A percentile compares a stretch with the other conserved stretches of the same genome.
Conservation (phyloP, 2,329 filamentous ascomycete species). For the Nigrospora oryzae region DNA sequence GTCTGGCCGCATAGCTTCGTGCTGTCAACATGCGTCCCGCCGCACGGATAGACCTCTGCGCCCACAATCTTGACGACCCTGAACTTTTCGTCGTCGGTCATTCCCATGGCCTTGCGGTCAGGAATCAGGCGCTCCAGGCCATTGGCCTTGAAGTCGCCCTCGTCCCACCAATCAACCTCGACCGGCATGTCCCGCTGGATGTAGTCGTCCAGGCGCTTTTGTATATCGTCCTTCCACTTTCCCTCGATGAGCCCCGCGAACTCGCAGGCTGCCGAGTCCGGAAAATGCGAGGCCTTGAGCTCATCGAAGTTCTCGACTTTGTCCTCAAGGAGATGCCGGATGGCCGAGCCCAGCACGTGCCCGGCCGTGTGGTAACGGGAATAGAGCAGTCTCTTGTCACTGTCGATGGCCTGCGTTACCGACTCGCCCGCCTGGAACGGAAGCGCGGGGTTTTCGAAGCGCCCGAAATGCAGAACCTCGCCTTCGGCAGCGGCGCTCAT, state of each 20-base stretch:
- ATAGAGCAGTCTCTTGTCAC: slow-evolving; percentile 50
- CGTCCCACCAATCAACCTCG: slow-evolving; percentile 59
- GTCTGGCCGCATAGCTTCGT: slow-evolving; percentile 52
- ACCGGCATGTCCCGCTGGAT: slow-evolving; percentile 48
- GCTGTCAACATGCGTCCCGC: slow-evolving; percentile 61
- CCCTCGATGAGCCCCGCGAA: slow-evolving; percentile 60
- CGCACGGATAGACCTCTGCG: slow-evolving; percentile 64
- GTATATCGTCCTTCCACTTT: slow-evolving; percentile 53
- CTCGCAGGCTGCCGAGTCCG: slow-evolving; percentile 58
- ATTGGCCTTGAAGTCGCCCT: slow-evolving; percentile 47
- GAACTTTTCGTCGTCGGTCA: slow-evolving; percentile 42
- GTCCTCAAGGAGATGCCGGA: slow-evolving; percentile 47
- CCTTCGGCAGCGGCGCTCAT: slow-evolving; percentile 39
- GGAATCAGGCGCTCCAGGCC: slow-evolving; percentile 48
- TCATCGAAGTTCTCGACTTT: slow-evolving; percentile 50
- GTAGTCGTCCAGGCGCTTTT: slow-evolving; percentile 51
- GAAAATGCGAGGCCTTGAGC: slow-evolving; percentile 64
- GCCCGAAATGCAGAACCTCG: slow-evolving; percentile 58
- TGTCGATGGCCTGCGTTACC: slow-evolving; percentile 51
- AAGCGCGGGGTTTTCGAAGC: slow-evolving; percentile 28
- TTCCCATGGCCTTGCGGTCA: slow-evolving; percentile 28
- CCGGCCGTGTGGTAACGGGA: slow-evolving; percentile 67
- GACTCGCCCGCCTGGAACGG: slow-evolving; percentile 31
- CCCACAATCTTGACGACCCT: slow-evolving; percentile 63
- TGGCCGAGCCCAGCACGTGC: slow-evolving; percentile 61